Base-by-base conservation (phyloP, 1,284 basidiomycete species). In the Apiotrichum sp. region DNA sequence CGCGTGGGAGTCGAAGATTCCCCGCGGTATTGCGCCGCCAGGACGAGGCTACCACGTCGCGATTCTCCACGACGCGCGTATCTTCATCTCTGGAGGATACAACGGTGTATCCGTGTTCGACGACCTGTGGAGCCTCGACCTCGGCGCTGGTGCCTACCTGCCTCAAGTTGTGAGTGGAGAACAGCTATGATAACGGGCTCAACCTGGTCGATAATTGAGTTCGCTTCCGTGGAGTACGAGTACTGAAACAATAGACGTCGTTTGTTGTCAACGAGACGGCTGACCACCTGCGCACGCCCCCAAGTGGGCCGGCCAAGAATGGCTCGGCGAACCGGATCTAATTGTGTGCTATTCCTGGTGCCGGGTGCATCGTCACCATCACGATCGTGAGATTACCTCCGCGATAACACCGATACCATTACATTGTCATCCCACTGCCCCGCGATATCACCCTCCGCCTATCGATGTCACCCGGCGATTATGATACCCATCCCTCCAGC, bases 71-170 rank as follows among this genome's bases (percentile, higher is more conserved):
- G 92, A 96, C 73, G 86, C 86, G 56, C 80, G 92, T 5, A 75
- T 95, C 4, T 90, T 91, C 75, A 76, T 93, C 36, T 88, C 92
- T 66, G 92, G 92, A 38, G 92, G 92, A 40, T 93, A 88, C 70
- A 89, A 93, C 60, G 91, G 90, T 3, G 80, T 82, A 36, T 81
- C 81, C 2, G 85, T 89, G 10, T 91, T 85, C 68, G 88, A 92
- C 65, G 92, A 95, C 73, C 84, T 93, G 41, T 82, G 88, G 73
- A 81, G 85, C 40, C 79, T 95, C 46, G 92, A 96, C 68, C 81
- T 95, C 41, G 89, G 89, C 3, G 89, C 88, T 3, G 84, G 86
- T 3, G 89, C 90, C 38, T 96, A 93, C 76, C 78, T 95, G n/a
- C 89, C 90, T 0, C 91, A 95, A 74, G 91, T 95, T 31, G 74